Percentiles rank a stretch among this genome's conserved stretches.
Conservation (phyloP, 2,329 filamentous ascomycete species). For the Orbilia javanica region DNA sequence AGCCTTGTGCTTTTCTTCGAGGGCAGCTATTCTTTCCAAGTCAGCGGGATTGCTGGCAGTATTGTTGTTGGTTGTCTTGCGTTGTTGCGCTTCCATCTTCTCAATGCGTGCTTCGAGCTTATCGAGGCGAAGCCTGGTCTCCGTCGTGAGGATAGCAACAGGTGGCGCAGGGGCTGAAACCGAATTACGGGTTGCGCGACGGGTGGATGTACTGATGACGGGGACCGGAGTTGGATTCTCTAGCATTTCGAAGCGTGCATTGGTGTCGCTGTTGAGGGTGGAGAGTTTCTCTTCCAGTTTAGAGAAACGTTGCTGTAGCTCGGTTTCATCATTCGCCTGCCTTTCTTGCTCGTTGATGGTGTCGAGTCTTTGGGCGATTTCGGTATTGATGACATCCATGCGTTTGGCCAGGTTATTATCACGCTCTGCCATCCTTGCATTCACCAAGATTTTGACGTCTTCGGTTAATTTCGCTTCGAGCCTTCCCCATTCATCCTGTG, state of each 20-base stretch:
- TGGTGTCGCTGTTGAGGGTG: constrained; percentile 3
- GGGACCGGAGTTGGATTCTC: constrained; percentile 1
- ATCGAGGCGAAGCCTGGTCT: constrained; percentile 23
- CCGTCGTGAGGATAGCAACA: constrained; percentile 2
- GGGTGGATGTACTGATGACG: neutral
- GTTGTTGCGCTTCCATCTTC: neutral
- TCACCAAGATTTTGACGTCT: neutral
- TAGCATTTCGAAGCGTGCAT: constrained; percentile 8
- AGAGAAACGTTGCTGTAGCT: neutral
- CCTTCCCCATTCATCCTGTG: neutral
- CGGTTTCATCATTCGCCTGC: neutral
- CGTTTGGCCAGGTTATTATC: neutral
- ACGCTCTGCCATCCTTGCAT: neutral
- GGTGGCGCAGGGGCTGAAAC: constrained; percentile 1
- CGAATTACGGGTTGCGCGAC: constrained; percentile 12
- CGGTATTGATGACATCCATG: neutral
- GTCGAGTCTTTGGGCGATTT: constrained; percentile 6
- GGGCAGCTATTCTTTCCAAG: neutral
- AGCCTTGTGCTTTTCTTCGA: constrained; percentile 41
- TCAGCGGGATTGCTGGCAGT: neutral
- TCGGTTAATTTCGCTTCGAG: constrained; percentile 12
- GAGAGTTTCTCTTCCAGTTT: constrained; percentile 4
- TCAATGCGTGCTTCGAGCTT: constrained; percentile 27
- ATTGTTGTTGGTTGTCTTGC: neutral
- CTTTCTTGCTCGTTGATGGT: neutral